Conservation (phyloP, 2,329 filamentous ascomycete species). For the Penicillium griseofulvum region DNA sequence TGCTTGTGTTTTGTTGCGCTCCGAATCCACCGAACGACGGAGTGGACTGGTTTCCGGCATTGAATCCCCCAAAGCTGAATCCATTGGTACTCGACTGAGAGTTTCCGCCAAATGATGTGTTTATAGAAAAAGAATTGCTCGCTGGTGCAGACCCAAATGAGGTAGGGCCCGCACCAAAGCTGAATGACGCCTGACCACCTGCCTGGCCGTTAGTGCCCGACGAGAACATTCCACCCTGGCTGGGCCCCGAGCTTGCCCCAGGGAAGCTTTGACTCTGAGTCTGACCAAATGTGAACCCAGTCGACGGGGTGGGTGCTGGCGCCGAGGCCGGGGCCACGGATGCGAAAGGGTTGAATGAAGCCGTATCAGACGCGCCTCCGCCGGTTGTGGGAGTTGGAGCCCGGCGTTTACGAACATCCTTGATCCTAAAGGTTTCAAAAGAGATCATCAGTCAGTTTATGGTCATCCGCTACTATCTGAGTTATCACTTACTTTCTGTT, state of each 20-base stretch:
- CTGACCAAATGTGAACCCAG: slow-evolving; percentile 21
- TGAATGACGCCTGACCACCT: slow-evolving; percentile 14
- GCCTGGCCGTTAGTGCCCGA: slow-evolving; percentile 14
- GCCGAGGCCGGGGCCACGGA: slow-evolving; percentile 13
- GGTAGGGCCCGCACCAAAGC: slow-evolving; percentile 10
- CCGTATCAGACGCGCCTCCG: slow-evolving; percentile 4
- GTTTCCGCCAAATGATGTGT: slow-evolving; percentile 8
- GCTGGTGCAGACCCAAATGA: slow-evolving; percentile 4
- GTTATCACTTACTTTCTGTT: slow-evolving; percentile 53
- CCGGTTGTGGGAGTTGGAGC: slow-evolving; percentile 17
- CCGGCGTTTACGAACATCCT: slow-evolving; percentile 23
- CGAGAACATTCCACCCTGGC: slow-evolving; percentile 19
- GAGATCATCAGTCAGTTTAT: slow-evolving; percentile 4
- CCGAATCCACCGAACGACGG: slow-evolving; percentile 16
- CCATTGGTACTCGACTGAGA: slow-evolving; percentile 7
- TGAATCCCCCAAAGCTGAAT: slow-evolving; percentile 9
- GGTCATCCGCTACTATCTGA: background rate
- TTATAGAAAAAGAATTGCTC: slow-evolving; percentile 18
- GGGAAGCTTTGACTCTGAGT: slow-evolving; percentile 25
- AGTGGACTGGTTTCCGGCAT: slow-evolving; percentile 5
- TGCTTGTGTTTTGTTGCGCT: slow-evolving; percentile 7
- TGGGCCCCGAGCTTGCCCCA: slow-evolving; percentile 15
- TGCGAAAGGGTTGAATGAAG: slow-evolving; percentile 7
- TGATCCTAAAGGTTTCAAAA: slow-evolving; percentile 25
- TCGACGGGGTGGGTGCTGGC: slow-evolving; percentile 12